These are phyloP conservation scores for Mycena albidolilacea DNA, from an alignment of 768 basidiomycete species.

Conservation along the genomic window DNA sequence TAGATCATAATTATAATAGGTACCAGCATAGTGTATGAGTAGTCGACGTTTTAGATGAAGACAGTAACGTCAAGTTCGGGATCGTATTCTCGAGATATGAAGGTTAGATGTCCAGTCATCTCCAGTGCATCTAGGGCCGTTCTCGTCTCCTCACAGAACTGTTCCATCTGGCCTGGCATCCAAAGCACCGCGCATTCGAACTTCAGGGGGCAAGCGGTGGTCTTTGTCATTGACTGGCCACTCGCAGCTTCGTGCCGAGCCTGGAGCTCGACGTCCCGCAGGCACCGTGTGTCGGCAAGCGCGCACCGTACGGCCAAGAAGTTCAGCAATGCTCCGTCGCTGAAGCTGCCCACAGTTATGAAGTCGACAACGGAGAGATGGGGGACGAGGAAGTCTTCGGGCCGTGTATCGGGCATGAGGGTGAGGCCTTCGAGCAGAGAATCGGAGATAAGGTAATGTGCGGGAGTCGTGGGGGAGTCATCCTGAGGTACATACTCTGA, in stretches of 20 bases:
- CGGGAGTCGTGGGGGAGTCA: background rate
- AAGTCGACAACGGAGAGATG: background rate
- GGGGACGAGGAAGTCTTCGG: background rate
- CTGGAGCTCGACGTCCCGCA: too few species aligned
- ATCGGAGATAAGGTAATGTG: conserved; percentile 18
- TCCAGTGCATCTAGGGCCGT: background rate
- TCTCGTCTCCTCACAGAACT: background rate
- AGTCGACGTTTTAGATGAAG: too few species aligned
- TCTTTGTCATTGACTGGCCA: too few species aligned
- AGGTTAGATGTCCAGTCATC: background rate
- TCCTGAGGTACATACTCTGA: background rate
- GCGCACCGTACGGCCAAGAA: background rate
- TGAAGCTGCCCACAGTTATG: background rate
- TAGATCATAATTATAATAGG: too few species aligned
- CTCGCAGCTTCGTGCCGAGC: too few species aligned
- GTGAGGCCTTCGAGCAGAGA: background rate
- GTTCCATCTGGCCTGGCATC: background rate
- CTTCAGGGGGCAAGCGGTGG: too few species aligned
- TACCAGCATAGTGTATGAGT: too few species aligned
- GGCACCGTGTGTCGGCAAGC: background rate
- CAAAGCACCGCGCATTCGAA: conserved; percentile 8
- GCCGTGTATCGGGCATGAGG: background rate
- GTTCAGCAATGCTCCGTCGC: background rate
- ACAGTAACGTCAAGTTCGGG: background rate
- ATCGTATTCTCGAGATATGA: background rate